phyloP scores from a whole-genome alignment of 352 stramenopile genomes.

The Globisporangium yorkense region DNA sequence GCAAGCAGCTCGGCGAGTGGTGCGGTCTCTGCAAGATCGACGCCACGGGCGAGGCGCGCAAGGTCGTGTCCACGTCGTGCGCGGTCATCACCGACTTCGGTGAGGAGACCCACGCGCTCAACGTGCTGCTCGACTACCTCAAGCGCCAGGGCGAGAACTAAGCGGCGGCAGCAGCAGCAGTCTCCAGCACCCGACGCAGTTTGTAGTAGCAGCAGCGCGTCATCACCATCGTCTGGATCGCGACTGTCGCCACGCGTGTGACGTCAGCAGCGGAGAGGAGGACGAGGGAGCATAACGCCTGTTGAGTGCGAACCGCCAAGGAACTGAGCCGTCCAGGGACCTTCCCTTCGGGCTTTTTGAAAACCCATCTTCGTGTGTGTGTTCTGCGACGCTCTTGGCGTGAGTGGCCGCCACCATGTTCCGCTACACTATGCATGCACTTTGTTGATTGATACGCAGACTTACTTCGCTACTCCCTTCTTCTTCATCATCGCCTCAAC shows the following conservation, averaged over 20 bases:
- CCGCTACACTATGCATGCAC: conserved; percentile 1
- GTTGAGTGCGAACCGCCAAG: conserved; percentile 1
- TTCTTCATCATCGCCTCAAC: background rate
- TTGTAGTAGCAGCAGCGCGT: background rate
- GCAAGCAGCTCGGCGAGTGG: conserved; percentile 98
- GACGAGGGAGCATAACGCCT: background rate
- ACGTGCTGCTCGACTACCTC: conserved; percentile 98
- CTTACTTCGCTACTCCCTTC: conserved; percentile 8
- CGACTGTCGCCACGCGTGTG: background rate
- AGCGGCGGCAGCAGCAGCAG: conserved; percentile 15
- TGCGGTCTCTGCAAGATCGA: conserved; percentile 99
- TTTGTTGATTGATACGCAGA: conserved; percentile 3
- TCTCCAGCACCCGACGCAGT: background rate
- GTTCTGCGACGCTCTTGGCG: background rate
- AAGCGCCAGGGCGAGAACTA: conserved; percentile 93
- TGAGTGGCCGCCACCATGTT: too few relatives aligned
- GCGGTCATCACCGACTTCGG: conserved; percentile 99
- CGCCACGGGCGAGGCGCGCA: conserved; percentile 94
- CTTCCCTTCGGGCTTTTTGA: conserved; percentile 46
- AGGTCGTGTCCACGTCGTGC: conserved; percentile 98
- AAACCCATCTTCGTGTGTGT: conserved; percentile 7
- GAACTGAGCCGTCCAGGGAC: conserved; percentile 10
- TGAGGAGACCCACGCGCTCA: conserved; percentile 97
- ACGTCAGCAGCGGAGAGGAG: conserved; percentile 1
- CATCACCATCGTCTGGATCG: background rate